Evolutionary conservation across 495 filamentous ascomycete species (phyloP).

Genomic region (Diplogelasinospora grovesii): DNA sequence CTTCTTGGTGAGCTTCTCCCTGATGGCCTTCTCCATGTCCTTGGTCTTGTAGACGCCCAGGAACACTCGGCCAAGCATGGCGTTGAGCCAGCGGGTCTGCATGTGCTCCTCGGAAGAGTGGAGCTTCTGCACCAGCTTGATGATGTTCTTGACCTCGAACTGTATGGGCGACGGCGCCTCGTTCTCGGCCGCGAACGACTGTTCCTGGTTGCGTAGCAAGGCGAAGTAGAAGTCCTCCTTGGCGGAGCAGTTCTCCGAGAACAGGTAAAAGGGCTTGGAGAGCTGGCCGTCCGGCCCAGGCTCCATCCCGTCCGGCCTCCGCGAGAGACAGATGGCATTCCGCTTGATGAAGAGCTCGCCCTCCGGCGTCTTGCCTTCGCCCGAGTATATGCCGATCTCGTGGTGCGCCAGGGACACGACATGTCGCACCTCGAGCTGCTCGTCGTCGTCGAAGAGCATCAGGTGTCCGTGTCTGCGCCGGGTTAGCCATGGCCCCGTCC

Average conservation of each 20-base stretch:
- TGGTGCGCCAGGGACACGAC: slow-evolving; percentile 89
- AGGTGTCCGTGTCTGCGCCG: slow-evolving; percentile 76
- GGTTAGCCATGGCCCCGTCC: too few relatives aligned
- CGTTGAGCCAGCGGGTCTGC: slow-evolving; percentile 93
- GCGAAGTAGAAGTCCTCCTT: slow-evolving; percentile 99
- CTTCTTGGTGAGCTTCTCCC: slow-evolving; percentile 89
- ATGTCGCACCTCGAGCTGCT: slow-evolving; percentile 86
- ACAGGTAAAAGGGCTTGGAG: slow-evolving; percentile 82
- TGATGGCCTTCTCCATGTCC: slow-evolving; percentile 69
- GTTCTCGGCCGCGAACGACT: slow-evolving; percentile 47
- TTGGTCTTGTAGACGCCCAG: slow-evolving; percentile 79
- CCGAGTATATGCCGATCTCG: slow-evolving; percentile 77
- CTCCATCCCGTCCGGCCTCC: slow-evolving; percentile 58
- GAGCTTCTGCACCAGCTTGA: slow-evolving; percentile 76
- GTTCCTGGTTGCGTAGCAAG: slow-evolving; percentile 76
- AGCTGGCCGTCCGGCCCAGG: slow-evolving; percentile 42
- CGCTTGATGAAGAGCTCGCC: slow-evolving; percentile 93
- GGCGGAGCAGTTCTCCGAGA: slow-evolving; percentile 87
- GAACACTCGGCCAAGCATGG: slow-evolving; percentile 79
- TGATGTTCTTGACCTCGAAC: slow-evolving; percentile 80
- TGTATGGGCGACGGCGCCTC: slow-evolving; percentile 63
- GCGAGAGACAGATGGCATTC: slow-evolving; percentile 81
- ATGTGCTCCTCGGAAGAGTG: slow-evolving; percentile 90
- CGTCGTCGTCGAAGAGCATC: slow-evolving; percentile 91
- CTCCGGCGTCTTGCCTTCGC: slow-evolving; percentile 73